These are phyloP conservation scores for Botryotinia convoluta DNA, from an alignment of 2,329 filamentous ascomycete genomes.

Conservation along the genomic window DNA sequence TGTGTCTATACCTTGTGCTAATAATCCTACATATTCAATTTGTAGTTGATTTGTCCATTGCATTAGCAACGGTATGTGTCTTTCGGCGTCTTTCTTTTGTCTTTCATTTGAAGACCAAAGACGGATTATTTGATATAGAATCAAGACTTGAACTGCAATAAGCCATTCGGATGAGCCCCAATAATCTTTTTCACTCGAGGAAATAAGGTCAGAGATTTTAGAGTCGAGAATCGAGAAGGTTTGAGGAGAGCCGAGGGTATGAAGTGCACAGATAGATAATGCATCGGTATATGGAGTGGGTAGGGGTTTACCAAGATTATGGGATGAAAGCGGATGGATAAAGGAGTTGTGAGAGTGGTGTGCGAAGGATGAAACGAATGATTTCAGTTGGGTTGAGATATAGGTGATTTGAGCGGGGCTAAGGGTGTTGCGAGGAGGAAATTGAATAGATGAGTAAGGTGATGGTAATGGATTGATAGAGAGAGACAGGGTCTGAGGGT, in stretches of 20 bases:
- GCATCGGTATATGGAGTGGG: constrained; percentile 27
- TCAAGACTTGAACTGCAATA: constrained; percentile 29
- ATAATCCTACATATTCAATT: constrained; percentile 11
- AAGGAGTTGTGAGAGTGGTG: constrained; percentile 25
- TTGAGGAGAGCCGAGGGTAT: constrained; percentile 21
- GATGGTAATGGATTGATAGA: neutral
- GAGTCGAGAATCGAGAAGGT: constrained; percentile 26
- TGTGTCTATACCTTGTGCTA: neutral
- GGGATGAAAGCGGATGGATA: constrained; percentile 27
- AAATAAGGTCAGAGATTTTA: constrained; percentile 21
- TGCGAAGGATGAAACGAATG: constrained; percentile 20
- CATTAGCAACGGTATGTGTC: constrained; percentile 30
- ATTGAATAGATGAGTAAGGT: constrained; percentile 22
- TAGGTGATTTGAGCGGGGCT: constrained; percentile 21
- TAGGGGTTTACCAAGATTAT: neutral
- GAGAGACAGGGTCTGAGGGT: neutral
- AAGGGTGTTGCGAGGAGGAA: constrained; percentile 10
- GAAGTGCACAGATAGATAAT: constrained; percentile 25
- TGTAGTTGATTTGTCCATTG: constrained; percentile 32
- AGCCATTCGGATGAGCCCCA: constrained; percentile 21
- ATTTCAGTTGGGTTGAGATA: constrained; percentile 23
- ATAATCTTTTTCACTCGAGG: constrained; percentile 11
- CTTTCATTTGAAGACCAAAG: constrained; percentile 35
- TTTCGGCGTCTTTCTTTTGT: constrained; percentile 31
- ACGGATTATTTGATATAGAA: constrained; percentile 37